Conservation (phyloP, 148 eudicot species). For the Suaeda aralocaspica region DNA sequence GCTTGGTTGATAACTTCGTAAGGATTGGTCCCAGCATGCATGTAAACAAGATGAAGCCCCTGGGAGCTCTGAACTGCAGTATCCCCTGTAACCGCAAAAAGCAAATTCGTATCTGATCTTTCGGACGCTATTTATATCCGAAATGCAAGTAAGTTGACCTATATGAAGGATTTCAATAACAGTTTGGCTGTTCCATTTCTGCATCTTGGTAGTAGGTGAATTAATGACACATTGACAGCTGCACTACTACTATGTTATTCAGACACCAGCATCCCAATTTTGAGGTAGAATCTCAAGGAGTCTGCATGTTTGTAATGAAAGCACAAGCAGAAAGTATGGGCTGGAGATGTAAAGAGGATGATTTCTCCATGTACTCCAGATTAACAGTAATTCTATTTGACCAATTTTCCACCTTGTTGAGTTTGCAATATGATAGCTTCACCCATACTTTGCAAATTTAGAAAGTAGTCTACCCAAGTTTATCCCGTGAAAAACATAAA, state of each 20-base stretch:
- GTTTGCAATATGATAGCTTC: constrained; percentile 22
- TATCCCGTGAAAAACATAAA: constrained; percentile 21
- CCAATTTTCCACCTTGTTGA: constrained; percentile 31
- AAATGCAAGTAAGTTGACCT: constrained; percentile 18
- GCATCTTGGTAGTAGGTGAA: constrained; percentile 15
- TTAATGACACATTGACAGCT: constrained; percentile 10
- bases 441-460: constrained; percentile 15
- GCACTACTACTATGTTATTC: constrained; percentile 10
- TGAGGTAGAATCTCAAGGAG: constrained; percentile 14
- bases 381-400: constrained; percentile 19
- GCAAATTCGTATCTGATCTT: constrained; percentile 33
- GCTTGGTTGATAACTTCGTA: constrained; percentile 75
- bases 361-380: constrained; percentile 23
- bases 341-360: constrained; percentile 17
- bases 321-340: constrained; percentile 7
- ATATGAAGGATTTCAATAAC: constrained; percentile 15
- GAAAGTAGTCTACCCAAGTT: constrained; percentile 23
- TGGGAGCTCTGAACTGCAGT: constrained; percentile 64
- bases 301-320: constrained; percentile 11
- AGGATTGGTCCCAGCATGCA: constrained; percentile 88
- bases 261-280: constrained; percentile 7
- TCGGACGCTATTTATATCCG: constrained; percentile 25
- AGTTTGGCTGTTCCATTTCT: constrained; percentile 7
- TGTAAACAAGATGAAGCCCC: constrained; percentile 73
- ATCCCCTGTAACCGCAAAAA: constrained; percentile 67